A percentile compares a stretch with the other conserved stretches of the same genome.
Conservation (phyloP, 345 rosid genomes). For the Excoecaria cochinchinensis region DNA sequence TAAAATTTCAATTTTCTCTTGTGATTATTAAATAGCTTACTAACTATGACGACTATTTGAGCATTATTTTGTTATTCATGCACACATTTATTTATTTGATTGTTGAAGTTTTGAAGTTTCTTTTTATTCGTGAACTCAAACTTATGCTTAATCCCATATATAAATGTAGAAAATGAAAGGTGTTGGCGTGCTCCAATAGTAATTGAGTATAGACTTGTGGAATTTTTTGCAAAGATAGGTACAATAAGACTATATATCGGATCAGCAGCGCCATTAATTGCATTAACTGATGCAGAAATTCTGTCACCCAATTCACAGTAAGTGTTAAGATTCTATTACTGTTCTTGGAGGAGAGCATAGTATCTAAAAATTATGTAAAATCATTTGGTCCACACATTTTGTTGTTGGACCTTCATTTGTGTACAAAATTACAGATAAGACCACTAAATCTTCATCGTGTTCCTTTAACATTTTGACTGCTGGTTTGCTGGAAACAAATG, state of each 20-base stretch:
- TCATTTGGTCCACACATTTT: conserved; percentile 39
- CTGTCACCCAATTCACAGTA: no score
- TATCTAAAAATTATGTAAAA: conserved; percentile 1
- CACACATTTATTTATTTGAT: no score
- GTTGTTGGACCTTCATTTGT: conserved; percentile 25
- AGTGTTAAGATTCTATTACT: not conserved
- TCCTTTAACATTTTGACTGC: not conserved
- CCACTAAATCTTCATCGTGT: not conserved
- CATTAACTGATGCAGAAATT: not conserved
- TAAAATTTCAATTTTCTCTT: no score
- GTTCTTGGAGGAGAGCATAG: not conserved
- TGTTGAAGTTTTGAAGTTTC: no score
- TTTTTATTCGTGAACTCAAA: no score
- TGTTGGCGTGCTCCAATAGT: not conserved
- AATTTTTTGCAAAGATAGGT: not conserved
- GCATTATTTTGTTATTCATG: no score
- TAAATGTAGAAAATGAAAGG: not conserved
- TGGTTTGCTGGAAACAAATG: not conserved
- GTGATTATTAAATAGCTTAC: no score
- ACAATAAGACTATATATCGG: not conserved
- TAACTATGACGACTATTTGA: no score
- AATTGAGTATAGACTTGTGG: not conserved
- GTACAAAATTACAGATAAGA: conserved; percentile 3
- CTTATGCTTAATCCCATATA: no score
- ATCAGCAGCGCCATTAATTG: not conserved